Evolutionary conservation across 306 rosid species (phyloP), one percentile per base, ranked within the genome.

Genomic region (Cucurbita pepo): DNA sequence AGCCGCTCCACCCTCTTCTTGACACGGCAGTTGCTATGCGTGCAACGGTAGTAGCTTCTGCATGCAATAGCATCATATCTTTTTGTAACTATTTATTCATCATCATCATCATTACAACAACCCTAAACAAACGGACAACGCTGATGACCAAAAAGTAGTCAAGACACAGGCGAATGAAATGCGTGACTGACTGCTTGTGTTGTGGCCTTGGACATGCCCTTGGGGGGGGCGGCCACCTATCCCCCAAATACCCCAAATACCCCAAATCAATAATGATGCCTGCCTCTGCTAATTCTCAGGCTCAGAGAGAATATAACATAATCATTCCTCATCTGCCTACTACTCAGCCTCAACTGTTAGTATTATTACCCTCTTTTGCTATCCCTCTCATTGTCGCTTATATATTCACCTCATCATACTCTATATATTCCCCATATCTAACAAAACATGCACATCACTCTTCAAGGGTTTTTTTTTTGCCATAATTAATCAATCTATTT

Each of bases 11-110:
- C 96, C 69, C 98, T 86, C 85, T 94, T 94, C 89, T 94, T 94
- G 85, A 94, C 97, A 16, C 97, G 87, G 50, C 98, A 94, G 76
- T 91, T 90, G 78, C 47, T 94, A 53, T 94, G 96, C 6, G 98
- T 94, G 81, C 98, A 94, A 1, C 98, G 96, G 48, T 94, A 94
- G 75, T 94, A 94, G 75, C 96, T 94, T 82, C 99, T 94, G 87
- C 66, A 37, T 2, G 4, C 15, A 52, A 12, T 3, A 12, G 4
- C 7, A 56, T 7, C 61, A 56, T 51, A 11, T 3, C 6, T 10
- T 8, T 15, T 25, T 25, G 1, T 51, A 51, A 30, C 34, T 51
- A 3, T 38, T 38, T 38, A 38, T 38, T 12, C 6, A 48, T 4
- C 14, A 13, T 11, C 7, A 50, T 0, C 1, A 50, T 50, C 54